phyloP scores from a whole-genome alignment of 495 filamentous ascomycete species.

The Darksidea phi region DNA sequence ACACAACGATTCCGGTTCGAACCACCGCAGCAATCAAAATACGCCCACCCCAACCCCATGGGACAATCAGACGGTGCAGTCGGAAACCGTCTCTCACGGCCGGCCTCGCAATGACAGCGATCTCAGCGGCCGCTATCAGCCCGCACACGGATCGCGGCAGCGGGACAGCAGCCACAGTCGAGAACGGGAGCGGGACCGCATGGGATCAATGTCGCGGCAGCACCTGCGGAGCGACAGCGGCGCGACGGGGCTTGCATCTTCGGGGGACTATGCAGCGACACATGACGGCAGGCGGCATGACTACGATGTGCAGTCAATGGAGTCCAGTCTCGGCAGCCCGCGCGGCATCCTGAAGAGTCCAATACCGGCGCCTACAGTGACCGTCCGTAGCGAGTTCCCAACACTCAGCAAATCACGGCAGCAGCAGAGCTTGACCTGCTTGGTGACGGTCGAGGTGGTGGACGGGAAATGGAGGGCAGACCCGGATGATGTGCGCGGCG shows the following conservation, averaged over 20 bases:
- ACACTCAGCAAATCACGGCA: conserved; percentile 88
- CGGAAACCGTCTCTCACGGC: conserved; percentile 40
- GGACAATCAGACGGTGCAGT: conserved; percentile 50
- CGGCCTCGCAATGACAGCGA: conserved; percentile 46
- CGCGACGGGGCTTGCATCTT: conserved; percentile 67
- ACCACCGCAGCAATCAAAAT: conserved; percentile 48
- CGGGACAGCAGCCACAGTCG: conserved; percentile 39
- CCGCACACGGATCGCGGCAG: conserved; percentile 21
- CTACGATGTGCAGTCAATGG: conserved; percentile 96
- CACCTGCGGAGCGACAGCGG: conserved; percentile 72
- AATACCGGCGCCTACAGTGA: conserved; percentile 86
- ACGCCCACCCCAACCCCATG: conserved; percentile 59
- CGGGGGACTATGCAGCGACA: conserved; percentile 65
- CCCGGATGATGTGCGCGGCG: conserved; percentile 73
- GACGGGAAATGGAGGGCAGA: conserved; percentile 90
- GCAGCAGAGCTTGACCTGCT: conserved; percentile 90
- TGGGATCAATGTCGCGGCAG: conserved; percentile 54
- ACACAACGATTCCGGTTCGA: conserved; percentile 56
- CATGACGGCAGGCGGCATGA: conserved; percentile 69
- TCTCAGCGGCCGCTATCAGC: conserved; percentile 34
- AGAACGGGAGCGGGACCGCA: conserved; percentile 51
- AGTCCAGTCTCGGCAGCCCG: conserved; percentile 76
- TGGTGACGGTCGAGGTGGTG: conserved; percentile 91
- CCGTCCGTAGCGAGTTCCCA: conserved; percentile 93
- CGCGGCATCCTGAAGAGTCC: conserved; percentile 77